A percentile compares a stretch with the other conserved stretches of the same genome.
These are phyloP conservation scores for Nepenthes mirabilis DNA, from an alignment of 148 eudicot species.

Conservation along the genomic window DNA sequence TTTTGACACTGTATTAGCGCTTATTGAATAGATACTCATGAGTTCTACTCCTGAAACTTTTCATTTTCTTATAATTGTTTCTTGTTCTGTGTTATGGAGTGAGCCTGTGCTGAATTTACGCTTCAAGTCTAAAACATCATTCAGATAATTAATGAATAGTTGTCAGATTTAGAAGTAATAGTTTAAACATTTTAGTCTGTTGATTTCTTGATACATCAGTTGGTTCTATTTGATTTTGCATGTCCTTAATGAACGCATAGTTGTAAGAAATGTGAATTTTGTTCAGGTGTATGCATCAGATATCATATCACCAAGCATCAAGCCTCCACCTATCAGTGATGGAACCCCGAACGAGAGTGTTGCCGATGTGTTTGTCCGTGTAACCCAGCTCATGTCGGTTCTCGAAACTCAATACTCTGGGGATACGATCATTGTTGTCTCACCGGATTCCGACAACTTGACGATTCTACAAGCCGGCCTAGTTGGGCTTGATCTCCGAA, in stretches of 20 bases:
- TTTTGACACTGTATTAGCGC: no score
- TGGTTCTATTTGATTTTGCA: neutral
- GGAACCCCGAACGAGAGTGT: conserved; percentile 99
- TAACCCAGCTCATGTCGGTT: conserved; percentile 96
- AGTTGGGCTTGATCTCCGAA: conserved; percentile 79
- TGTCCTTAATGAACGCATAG: neutral
- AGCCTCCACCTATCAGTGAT: conserved; percentile 83
- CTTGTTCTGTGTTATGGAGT: no score
- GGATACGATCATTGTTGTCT: conserved; percentile 79
- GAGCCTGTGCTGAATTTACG: no score
- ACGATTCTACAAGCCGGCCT: conserved; percentile 82
- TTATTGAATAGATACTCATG: no score
- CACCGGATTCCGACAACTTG: conserved; percentile 94
- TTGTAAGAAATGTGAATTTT: neutral
- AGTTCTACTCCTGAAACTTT: no score
- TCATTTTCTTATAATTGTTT: no score
- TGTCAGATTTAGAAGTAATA: no score
- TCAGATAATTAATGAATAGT: no score
- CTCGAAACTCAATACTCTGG: conserved; percentile 92
- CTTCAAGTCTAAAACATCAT: no score
- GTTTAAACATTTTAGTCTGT: neutral
- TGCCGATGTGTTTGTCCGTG: conserved; percentile 89
- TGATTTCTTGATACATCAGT: neutral
- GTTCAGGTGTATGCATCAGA: conserved; percentile 80
- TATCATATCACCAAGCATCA: conserved; percentile 52